phyloP scores from a whole-genome alignment of 805 yeast species.

The Candida suzukii region DNA sequence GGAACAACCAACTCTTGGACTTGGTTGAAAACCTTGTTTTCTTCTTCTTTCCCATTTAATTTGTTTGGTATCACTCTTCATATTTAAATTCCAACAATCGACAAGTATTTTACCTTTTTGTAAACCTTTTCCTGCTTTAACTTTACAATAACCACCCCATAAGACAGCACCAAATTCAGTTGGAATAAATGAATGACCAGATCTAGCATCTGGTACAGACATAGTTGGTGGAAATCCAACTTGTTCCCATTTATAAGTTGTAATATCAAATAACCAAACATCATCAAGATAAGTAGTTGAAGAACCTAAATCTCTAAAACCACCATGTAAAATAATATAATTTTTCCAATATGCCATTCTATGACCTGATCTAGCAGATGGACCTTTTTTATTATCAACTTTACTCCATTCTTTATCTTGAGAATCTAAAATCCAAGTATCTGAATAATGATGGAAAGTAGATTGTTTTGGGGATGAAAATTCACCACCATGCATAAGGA shows the following conservation, averaged over 20 bases:
- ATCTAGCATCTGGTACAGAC: conserved; percentile 80
- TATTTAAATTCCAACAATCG: conserved; percentile 82
- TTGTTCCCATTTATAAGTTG: conserved; percentile 86
- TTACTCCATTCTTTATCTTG: conserved; percentile 85
- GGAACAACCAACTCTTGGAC: conserved; percentile 92
- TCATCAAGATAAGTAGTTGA: conserved; percentile 81
- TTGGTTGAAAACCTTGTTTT: conserved; percentile 84
- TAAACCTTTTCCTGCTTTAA: conserved; percentile 79
- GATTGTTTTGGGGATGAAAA: conserved; percentile 94
- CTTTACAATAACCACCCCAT: conserved; percentile 93
- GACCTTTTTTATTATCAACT: conserved; percentile 67
- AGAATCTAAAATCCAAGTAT: conserved; percentile 89
- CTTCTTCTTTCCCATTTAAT: conserved; percentile 86
- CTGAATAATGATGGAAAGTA: conserved; percentile 93
- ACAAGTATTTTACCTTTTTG: conserved; percentile 86
- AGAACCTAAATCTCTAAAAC: conserved; percentile 83
- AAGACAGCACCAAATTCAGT: conserved; percentile 73
- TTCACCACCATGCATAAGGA: conserved; percentile 91
- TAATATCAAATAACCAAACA: conserved; percentile 87
- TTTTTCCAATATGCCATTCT: conserved; percentile 90
- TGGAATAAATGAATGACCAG: conserved; percentile 87
- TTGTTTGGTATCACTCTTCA: conserved; percentile 74
- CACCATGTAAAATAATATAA: conserved; percentile 79
- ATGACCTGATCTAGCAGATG: conserved; percentile 88
- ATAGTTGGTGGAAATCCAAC: conserved; percentile 80